Conservation (phyloP, 192 early-diverging fungal species). For the Entomortierella beljakovae region DNA sequence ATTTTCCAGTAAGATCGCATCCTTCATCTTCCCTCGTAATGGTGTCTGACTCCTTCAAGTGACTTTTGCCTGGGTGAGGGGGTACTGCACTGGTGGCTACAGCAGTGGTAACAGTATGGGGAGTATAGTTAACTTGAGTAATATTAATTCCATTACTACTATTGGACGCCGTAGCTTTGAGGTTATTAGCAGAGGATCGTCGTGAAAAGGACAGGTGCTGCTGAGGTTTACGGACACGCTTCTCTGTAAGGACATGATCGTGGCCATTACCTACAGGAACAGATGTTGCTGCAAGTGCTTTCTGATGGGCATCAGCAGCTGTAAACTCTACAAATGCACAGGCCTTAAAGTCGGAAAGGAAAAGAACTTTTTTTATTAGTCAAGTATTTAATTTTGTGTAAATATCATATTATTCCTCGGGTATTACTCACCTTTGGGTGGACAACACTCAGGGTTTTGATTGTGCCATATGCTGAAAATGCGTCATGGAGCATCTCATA, state of each 20-base stretch:
- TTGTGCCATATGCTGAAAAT: slow-evolving; percentile 53
- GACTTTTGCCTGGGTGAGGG: background rate
- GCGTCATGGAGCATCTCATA: slow-evolving; percentile 53
- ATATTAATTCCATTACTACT: background rate
- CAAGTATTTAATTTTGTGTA: background rate
- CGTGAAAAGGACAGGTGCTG: slow-evolving; percentile 5
- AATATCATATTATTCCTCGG: too few species aligned
- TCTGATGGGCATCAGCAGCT: slow-evolving; percentile 43
- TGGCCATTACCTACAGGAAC: slow-evolving; percentile 36
- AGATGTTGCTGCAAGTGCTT: slow-evolving; percentile 48
- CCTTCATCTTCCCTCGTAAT: slow-evolving; percentile 22
- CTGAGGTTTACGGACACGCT: slow-evolving; percentile 35
- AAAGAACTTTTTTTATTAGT: background rate
- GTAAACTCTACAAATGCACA: slow-evolving; percentile 56
- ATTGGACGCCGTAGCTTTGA: slow-evolving; percentile 15
- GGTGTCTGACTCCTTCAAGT: slow-evolving; percentile 6
- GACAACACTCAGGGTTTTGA: slow-evolving; percentile 35
- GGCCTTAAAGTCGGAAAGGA: slow-evolving; percentile 6
- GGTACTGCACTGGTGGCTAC: slow-evolving; percentile 6
- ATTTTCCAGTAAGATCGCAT: slow-evolving; percentile 18
- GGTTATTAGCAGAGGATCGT: slow-evolving; percentile 33
- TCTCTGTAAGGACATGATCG: slow-evolving; percentile 41
- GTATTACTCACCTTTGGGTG: slow-evolving; percentile 45
- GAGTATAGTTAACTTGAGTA: slow-evolving; percentile 1
- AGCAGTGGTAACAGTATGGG: slow-evolving; percentile 19